Conservation (phyloP, 192 early-diverging fungal species). For the Linnemannia schmuckeri region DNA sequence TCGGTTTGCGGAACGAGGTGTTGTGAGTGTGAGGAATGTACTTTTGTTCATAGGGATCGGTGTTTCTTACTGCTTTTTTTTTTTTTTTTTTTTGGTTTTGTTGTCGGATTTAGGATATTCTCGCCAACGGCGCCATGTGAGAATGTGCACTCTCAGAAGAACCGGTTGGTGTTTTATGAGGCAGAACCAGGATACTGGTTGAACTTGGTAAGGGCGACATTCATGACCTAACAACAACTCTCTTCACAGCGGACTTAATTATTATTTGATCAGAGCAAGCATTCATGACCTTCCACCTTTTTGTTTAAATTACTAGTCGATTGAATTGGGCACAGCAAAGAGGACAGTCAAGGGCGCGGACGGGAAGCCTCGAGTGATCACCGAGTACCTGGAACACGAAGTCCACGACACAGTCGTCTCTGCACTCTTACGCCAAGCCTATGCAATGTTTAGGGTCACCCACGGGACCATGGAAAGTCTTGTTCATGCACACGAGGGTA, state of each 20-base stretch:
- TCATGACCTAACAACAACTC: too few species aligned
- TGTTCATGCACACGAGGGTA: slow-evolving; percentile 24
- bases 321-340: slow-evolving; percentile 57
- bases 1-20: too few species aligned
- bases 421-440: slow-evolving; percentile 62
- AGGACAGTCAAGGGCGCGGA: slow-evolving; percentile 59
- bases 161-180: slow-evolving; percentile 67
- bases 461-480: slow-evolving; percentile 30
- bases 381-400: slow-evolving; percentile 68
- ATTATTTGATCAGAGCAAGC: too few species aligned
- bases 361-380: slow-evolving; percentile 63
- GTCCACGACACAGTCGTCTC: slow-evolving; percentile 64
- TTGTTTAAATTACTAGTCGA: slow-evolving; percentile 23
- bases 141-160: slow-evolving; percentile 74
- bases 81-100: background rate
- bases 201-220: slow-evolving; percentile 57
- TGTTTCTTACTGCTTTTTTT: background rate
- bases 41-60: background rate
- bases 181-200: slow-evolving; percentile 74
- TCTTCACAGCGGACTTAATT: too few species aligned
- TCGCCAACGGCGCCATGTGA: slow-evolving; percentile 63
- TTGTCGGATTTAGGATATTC: slow-evolving; percentile 58
- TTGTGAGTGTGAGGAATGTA: background rate
- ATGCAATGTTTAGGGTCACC: slow-evolving; percentile 66
- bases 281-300: background rate